Evolutionary conservation across 2,329 filamentous ascomycete genomes (phyloP), one percentile per base, ranked within the genome.

Genomic region (Gyromitra esculenta): DNA sequence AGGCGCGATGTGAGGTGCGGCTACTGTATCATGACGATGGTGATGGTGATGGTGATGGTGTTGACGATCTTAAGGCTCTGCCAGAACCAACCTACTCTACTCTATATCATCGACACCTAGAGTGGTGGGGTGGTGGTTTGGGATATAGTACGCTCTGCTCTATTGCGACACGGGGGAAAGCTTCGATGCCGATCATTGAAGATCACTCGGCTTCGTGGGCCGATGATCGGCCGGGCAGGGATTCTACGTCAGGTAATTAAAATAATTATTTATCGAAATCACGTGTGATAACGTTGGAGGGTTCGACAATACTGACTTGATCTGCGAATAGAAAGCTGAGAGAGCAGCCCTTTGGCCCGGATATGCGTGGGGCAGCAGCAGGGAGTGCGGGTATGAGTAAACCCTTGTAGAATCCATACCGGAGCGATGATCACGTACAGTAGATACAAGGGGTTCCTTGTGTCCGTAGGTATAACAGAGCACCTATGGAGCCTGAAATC

Each of bases 141-240:
- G 39, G 5, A 13, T 11, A 9, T 11, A 54, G 50, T 31, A 31
- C 4, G 4, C 25, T 31, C 25, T 31, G 4, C 25, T 31, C 25
- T 31, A 31, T 31, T 31, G 25, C 25, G 43, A 45, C 37, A 43
- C 18, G 52, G 52, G 60, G 60, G 41, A 70, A 21, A 31, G 25
- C 9, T 62, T 21, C 37, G 41, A 11, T 11, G 59, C 13, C 31
- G 66, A 75, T 75, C 72, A 75, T 41, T 60, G 59, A 59, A 3
- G 50, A 75, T 75, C 72, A 75, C 72, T 75, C 72, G 66, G 72
- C 18, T 59, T 63, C 21, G 5, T 41, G 70, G 56, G 35, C 48
- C 52, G 25, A 15, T 18, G 18, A 45, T 15, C 41, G 8, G 41
- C 9, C 41, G 15, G 41, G 9, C 9, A 45, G 41, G 41, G 15